Evolutionary conservation across 2,329 filamentous ascomycete species (phyloP), one percentile per base, ranked within the genome.

Genomic region (Hysterium pulicare): DNA sequence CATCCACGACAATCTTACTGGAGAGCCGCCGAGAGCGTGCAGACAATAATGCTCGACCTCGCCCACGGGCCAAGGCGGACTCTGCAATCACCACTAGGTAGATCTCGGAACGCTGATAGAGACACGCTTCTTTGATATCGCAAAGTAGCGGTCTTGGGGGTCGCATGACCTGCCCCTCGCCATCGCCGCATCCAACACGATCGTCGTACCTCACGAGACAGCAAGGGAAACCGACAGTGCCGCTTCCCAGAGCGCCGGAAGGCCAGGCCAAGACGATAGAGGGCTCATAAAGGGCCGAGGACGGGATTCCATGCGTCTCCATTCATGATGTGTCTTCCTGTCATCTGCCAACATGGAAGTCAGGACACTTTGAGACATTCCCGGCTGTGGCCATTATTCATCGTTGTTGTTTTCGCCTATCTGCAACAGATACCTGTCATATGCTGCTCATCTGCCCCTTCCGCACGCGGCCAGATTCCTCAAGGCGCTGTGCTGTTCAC

Each of bases 131-230:
- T 16, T 30, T 30, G 9, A 30, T 30, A 9, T 30, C 26, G n/a
- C 26, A 9, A 9, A 30, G 7, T 33, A 11, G 5, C 17, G 24
- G 33, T 20, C 11, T 20, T 34, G 33, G 11, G 15, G 47, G 47
- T 50, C 47, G 44, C 44, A 42, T 42, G 47, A 47, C 47, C 44
- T 16, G 16, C 20, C 45, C 38, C 17, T 31, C 26, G 13, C 33
- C 11, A 34, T 34, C 33, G 33, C 20, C 9, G 38, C 21, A 24
- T n/a, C 32, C 38, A 21, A 17, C 33, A 38, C 42, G 41, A 32
- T 32, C 39, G 33, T 34, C 36, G 17, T 31, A 42, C 42, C 47
- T 49, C 44, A 46, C 44, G 44, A 44, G 38, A 44, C 36, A 33
- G 38, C 41, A 37, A 35, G 36, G 34, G 20, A 31, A 33, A 17